Evolutionary conservation across 2,329 filamentous ascomycete genomes (phyloP).

Genomic region (Chaetomiaceae sp.): DNA sequence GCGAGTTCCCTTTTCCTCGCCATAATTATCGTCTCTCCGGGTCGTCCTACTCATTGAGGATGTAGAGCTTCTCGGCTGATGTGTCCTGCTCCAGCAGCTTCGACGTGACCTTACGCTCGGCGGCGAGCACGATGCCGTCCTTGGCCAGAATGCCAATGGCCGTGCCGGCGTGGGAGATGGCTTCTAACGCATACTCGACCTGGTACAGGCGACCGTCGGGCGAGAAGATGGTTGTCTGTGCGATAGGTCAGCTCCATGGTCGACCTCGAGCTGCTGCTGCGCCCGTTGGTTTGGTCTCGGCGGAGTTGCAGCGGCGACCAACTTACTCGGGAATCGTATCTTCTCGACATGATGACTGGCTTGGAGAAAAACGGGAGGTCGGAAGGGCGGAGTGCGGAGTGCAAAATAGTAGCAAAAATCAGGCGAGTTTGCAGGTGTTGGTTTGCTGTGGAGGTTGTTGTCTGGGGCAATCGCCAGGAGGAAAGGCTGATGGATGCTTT

Average conservation of each 20-base stretch:
- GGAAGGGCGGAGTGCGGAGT: neutral
- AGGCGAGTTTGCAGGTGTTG: neutral
- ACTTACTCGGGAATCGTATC: conserved; percentile 93
- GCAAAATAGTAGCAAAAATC: too few relatives aligned
- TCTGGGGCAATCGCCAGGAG: neutral
- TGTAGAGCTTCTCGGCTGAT: conserved; percentile 99
- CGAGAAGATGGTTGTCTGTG: conserved; percentile 97
- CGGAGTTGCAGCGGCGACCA: conserved; percentile 23
- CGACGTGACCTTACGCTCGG: conserved; percentile 97
- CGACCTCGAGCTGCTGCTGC: conserved; percentile 4
- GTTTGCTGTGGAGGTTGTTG: neutral
- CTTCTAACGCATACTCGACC: conserved; percentile 98
- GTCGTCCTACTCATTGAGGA: conserved; percentile 80
- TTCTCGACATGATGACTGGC: conserved; percentile 71
- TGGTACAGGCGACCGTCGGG: conserved; percentile 97
- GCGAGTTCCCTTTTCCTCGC: too few relatives aligned
- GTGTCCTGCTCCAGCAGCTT: conserved; percentile 99
- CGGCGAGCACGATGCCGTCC: conserved; percentile 96
- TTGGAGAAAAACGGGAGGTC: neutral
- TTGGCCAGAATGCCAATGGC: conserved; percentile 94
- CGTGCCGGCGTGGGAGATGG: conserved; percentile 96
- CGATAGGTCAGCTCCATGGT: conserved; percentile 21
- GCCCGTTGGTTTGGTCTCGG: neutral
- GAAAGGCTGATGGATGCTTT: conserved; percentile 20
- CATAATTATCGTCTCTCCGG: neutral